A percentile compares a stretch with the other conserved stretches of the same genome.
phyloP scores from a whole-genome alignment of 352 stramenopile species.

The Blastocystis sp. region DNA sequence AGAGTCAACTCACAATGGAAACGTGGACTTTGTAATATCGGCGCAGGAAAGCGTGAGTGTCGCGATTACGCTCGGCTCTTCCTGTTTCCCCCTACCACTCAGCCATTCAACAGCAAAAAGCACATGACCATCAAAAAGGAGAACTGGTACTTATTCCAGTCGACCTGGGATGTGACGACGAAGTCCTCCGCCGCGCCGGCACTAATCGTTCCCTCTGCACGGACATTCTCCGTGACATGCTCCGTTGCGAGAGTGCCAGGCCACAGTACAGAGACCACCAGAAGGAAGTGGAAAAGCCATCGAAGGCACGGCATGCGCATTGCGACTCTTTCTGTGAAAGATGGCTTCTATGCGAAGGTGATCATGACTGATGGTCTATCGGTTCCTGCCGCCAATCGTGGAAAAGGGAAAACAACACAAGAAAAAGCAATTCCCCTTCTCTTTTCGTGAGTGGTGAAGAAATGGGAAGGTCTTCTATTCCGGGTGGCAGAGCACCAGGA shows the following conservation, averaged over 20 bases:
- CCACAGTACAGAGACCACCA: neutral
- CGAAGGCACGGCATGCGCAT: too few relatives aligned
- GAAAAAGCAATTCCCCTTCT: too few relatives aligned
- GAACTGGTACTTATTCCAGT: slow-evolving; percentile 59
- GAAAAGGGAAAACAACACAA: too few relatives aligned
- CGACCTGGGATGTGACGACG: slow-evolving; percentile 9
- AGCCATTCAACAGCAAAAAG: neutral
- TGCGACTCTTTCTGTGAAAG: too few relatives aligned
- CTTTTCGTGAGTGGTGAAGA: too few relatives aligned
- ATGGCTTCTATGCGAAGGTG: too few relatives aligned
- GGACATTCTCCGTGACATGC: slow-evolving; percentile 28
- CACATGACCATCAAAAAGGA: slow-evolving; percentile 2
- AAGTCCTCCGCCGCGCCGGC: neutral
- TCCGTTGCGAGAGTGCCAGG: neutral
- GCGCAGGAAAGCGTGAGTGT: slow-evolving; percentile 17
- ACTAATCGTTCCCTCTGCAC: neutral
- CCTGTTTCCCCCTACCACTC: neutral
- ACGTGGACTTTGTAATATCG: neutral
- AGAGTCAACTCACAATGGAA: neutral
- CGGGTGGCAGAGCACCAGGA: too few relatives aligned
- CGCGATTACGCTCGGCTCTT: neutral
- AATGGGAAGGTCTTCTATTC: too few relatives aligned
- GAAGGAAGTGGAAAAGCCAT: neutral
- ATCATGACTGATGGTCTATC: too few relatives aligned
- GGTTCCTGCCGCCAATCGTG: too few relatives aligned